Percentiles rank a stretch among this genome's conserved stretches.
Conservation (phyloP, 2,329 filamentous ascomycete species). For the Arthroderma uncinatum region DNA sequence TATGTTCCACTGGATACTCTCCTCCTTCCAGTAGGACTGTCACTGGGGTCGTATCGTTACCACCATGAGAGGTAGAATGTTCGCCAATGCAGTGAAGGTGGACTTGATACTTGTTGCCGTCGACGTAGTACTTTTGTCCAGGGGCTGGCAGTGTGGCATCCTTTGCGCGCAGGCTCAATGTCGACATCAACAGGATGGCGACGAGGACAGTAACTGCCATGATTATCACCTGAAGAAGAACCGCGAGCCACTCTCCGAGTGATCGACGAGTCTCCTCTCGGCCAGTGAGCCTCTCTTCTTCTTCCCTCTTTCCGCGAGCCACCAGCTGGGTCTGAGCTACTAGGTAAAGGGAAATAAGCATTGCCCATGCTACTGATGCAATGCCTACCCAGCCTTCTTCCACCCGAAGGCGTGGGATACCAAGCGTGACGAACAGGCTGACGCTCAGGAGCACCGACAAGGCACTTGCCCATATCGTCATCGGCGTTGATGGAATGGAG, state of each 20-base stretch:
- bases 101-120: slow-evolving; percentile 72
- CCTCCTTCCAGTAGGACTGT: slow-evolving; percentile 82
- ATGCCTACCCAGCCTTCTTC: slow-evolving; percentile 93
- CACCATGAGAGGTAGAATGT: background rate
- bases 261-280: slow-evolving; percentile 75
- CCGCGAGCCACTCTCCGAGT: slow-evolving; percentile 70
- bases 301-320: slow-evolving; percentile 81
- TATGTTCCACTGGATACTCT: slow-evolving; percentile 65
- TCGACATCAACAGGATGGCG: slow-evolving; percentile 64
- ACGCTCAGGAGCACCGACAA: slow-evolving; percentile 57
- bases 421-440: slow-evolving; percentile 67
- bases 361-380: slow-evolving; percentile 69
- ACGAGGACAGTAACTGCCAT: slow-evolving; percentile 58
- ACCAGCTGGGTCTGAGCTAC: slow-evolving; percentile 71
- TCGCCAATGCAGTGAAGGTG: slow-evolving; percentile 81
- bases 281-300: slow-evolving; percentile 85
- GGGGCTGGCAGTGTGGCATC: slow-evolving; percentile 64
- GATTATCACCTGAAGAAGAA: slow-evolving; percentile 62
- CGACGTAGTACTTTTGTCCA: slow-evolving; percentile 68
- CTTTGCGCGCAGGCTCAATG: slow-evolving; percentile 64
- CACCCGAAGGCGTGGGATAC: slow-evolving; percentile 60
- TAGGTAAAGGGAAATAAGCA: slow-evolving; percentile 68
- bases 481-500: slow-evolving; percentile 64
- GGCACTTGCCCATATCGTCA: slow-evolving; percentile 60
- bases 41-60: slow-evolving; percentile 44